Evolutionary conservation across 306 rosid genomes (phyloP), one percentile per base, ranked within the genome.

Genomic region (Arachis stenosperma): DNA sequence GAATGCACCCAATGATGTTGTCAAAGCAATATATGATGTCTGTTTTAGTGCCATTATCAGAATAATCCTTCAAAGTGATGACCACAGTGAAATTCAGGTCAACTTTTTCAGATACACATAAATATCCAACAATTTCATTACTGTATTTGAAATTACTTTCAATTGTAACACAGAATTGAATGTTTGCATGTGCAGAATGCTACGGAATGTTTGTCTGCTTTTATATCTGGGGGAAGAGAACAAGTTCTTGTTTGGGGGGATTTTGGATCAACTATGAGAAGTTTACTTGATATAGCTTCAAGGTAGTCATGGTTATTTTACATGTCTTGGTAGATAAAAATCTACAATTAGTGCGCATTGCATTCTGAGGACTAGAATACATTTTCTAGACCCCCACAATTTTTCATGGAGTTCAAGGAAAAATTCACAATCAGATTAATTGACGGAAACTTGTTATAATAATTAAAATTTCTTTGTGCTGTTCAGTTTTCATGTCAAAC

Each of bases 41-140:
- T 89, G 94, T 81, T 94, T 94, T 78, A 80, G 84, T 40, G 84
- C 87, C 69, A 81, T 86, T 75, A 78, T 86, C 77, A 80, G 73
- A 63, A 83, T 93, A 65, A 80, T 85, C 65, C 96, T 91, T 81
- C 92, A 86, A 72, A 91, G 96, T 66, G 94, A 85, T 6, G 98
- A 91, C 82, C 90, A 89, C 60, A 85, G 96, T 84, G 98, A 94
- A 86, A 83, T 94, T 88, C 98, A 94, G 98, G 98, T 93, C 41
- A 53, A 29, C 11, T 76, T 69, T 77, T 65, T 30, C 29, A 27
- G 5, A 42, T 43, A 64, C 22, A 33, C 64, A 10, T 39, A 15
- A 10, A 37, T 52, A 53, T 61, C 42, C 37, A 50, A 53, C 37
- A 50, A 53, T 71, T 65, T 57, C 15, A 2, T 70, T 14, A 58